Base-by-base conservation (phyloP, 108 stramenopile species). In the Discostella stelligeroides region DNA sequence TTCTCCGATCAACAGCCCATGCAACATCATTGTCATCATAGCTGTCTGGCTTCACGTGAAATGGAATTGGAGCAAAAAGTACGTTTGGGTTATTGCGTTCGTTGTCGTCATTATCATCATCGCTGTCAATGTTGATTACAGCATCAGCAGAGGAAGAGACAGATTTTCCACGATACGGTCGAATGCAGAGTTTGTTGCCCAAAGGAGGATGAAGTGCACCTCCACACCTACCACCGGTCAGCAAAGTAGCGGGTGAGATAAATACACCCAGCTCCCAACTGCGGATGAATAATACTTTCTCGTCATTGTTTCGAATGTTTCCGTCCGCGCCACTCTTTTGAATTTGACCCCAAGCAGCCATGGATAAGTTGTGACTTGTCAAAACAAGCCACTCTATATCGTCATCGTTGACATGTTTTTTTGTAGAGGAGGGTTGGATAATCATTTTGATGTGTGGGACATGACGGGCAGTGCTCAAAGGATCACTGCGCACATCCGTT, bases 241-340 rank as follows among this genome's bases (percentile, higher is more conserved):
- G n/a, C 5, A 88, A 43, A 2, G 74, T 80, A 13, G 62, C 46
- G 14, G 88, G 82, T 24, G 86, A 79, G 9, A 92, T n/a, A 60
- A 88, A 87, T 0, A 90, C 80, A 17, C 89, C 89, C 55, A 92
- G 67, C 58, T 92, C 92, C 89, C 89, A 92, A 70, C 82, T 78
- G 15, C 72, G 61, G 9, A 89, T 65, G 41, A 77, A 79, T 11
- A 88, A 57, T 12, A 63, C 43, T 51, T 73, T 58, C n/a, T 79
- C 84, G 20, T 59, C 47, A 8, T 25, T 4, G 6, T 5, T 34
- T 6, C 34, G 34, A 29, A 11, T 57, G 4, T 12, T 29, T 18
- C 43, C 8, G 13, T 53, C 40, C 8, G 55, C 53, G 5, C 81
- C 38, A 15, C 64, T 63, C 25, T 84, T 85, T 55, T 83, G 82